These are phyloP conservation scores for Pestalotiopsis sp. DNA, from an alignment of 2,329 filamentous ascomycete genomes.

Conservation along the genomic window DNA sequence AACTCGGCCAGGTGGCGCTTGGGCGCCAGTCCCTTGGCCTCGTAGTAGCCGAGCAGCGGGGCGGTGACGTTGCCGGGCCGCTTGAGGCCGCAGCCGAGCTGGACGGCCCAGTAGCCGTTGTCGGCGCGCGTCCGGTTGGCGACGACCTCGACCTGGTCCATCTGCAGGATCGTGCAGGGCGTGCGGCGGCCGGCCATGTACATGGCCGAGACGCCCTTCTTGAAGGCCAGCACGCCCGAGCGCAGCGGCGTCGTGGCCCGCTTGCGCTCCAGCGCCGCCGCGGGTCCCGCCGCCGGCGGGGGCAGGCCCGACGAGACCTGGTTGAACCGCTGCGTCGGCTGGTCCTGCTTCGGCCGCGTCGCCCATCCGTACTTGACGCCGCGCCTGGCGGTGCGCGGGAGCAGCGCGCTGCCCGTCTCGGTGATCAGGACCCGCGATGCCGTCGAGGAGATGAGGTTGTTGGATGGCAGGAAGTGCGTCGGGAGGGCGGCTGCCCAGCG, in stretches of 20 bases:
- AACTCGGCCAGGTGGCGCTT: constrained; percentile 89
- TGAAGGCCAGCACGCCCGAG: constrained; percentile 81
- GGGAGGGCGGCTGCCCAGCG: constrained; percentile 44
- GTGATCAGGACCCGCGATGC: constrained; percentile 32
- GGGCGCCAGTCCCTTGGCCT: constrained; percentile 77
- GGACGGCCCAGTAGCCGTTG: constrained; percentile 94
- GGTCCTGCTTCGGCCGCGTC: constrained; percentile 53
- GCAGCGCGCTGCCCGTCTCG: constrained; percentile 36
- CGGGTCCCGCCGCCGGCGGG: constrained; percentile 57
- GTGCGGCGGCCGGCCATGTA: constrained; percentile 80
- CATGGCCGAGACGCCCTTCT: constrained; percentile 94
- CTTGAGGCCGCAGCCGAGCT: constrained; percentile 79
- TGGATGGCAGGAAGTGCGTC: constrained; percentile 26
- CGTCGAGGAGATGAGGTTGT: constrained; percentile 14
- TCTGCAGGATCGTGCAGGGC: constrained; percentile 88
- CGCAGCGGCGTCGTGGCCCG: constrained; percentile 65
- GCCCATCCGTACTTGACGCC: constrained; percentile 64
- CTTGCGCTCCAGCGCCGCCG: constrained; percentile 62
- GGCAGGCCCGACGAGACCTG: constrained; percentile 59
- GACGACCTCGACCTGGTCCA: constrained; percentile 90
- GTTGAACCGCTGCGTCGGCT: constrained; percentile 61
- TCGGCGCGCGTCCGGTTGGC: constrained; percentile 78
- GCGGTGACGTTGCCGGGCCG: constrained; percentile 77
- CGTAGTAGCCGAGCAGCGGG: constrained; percentile 86
- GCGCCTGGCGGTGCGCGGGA: constrained; percentile 48